Evolutionary conservation across 2,329 filamentous ascomycete genomes (phyloP), one percentile per base, ranked within the genome.

Genomic region (Arthrobotrys pseudoclavata): DNA sequence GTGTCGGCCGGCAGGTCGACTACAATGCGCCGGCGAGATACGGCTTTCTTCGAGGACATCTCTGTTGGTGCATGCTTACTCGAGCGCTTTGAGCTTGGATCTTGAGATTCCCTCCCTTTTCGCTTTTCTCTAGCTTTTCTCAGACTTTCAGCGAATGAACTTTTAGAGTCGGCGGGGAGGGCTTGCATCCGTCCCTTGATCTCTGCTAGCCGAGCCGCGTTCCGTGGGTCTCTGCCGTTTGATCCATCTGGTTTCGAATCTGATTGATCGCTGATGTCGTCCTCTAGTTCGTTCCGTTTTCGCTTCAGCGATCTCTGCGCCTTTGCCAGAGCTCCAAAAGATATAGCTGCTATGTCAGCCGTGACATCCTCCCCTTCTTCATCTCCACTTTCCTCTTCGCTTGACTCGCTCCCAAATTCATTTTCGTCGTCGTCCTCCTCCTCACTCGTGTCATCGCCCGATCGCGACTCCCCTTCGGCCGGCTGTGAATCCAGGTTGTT

Each of bases 41-140:
- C 96, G 62, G 92, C 91, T 60, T 89, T 89, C 84, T 95, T 96
- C 83, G 91, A 93, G 1, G 93, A 90, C 82, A 93, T 89, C 75
- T 96, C 90, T 50, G 90, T 89, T 0, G 96, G 96, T 0, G 96
- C 96, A 84, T 98, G 94, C 85, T 99, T 99, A 83, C 89, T 94
- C 12, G 89, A 84, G 24, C 91, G 87, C 55, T 60, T 60, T 82
- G 72, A 52, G 67, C 26, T 76, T 22, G 40, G 15, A 52, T 76
- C 72, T 37, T 52, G 26, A 6, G 40, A 42, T 34, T 66, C 67
- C 37, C 10, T 48, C 29, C 62, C 64, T 34, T 52, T 69, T 42
- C 72, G 64, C 34, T 50, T 66, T 50, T 76, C 72, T 52, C 72
- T 50, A 13, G 66, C 66, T 53, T 61, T 66, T 22, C 72, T 76